A percentile compares a stretch with the other conserved stretches of the same genome.
Evolutionary conservation across 371 early-diverging fungal genomes (phyloP).

Genomic region (Apophysomyces ossiformis): DNA sequence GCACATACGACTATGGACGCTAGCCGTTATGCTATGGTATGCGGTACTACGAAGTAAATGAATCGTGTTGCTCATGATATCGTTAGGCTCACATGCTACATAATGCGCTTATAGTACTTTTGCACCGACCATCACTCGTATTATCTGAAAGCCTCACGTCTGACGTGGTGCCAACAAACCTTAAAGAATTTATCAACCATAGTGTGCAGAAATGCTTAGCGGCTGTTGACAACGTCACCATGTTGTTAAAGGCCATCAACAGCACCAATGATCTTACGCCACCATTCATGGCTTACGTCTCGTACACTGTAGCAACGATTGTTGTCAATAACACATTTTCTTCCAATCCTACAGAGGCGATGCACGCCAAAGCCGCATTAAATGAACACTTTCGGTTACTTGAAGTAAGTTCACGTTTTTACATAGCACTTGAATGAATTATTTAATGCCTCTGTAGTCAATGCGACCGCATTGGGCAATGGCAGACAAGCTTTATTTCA

Average conservation of each 20-base stretch:
- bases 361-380: constrained; percentile 53
- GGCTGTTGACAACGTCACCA: constrained; percentile 57
- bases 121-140: constrained; percentile 55
- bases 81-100: constrained; percentile 46
- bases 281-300: constrained; percentile 57
- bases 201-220: constrained; percentile 51
- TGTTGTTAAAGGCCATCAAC: constrained; percentile 43
- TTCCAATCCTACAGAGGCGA: constrained; percentile 40
- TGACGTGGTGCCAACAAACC: constrained; percentile 37
- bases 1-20: constrained; percentile 15
- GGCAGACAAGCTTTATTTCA: constrained; percentile 65
- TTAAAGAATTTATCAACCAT: constrained; percentile 41
- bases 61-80: background rate
- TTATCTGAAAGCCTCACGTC: constrained; percentile 29
- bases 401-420: constrained; percentile 29
- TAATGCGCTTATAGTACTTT: constrained; percentile 51
- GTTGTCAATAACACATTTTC: constrained; percentile 60
- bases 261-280: constrained; percentile 39
- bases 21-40: constrained; percentile 33
- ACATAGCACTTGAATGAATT: background rate
- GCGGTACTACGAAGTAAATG: background rate
- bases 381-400: constrained; percentile 54
- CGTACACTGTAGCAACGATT: constrained; percentile 62
- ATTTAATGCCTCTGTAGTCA: constrained; percentile 20
- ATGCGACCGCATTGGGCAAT: constrained; percentile 65